Evolutionary conservation across 2,329 filamentous ascomycete species (phyloP), one percentile per base, ranked within the genome.

Genomic region (Furcasterigmium sp.): DNA sequence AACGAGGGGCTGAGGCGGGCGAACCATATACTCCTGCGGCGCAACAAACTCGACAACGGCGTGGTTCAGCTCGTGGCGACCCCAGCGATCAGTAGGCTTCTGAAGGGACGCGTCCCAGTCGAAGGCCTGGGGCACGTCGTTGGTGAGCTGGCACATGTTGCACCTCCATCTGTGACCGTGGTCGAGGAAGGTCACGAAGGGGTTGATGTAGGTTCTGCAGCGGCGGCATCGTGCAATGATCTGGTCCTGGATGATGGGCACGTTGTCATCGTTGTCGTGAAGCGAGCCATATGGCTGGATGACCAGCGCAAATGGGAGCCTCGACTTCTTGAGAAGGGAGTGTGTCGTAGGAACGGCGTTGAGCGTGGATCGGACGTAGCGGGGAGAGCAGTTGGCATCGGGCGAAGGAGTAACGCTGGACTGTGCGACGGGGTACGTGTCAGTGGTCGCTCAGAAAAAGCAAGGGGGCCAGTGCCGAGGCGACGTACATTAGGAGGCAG

Each of bases 111-210:
- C 84, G 66, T 98, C 93, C 93, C 93, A 98, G 63, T 98, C 93
- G 53, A 98, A 98, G 29, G 91, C 91, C 67, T 98, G 93, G n/a
- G 93, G 93, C 30, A 97, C 91, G 56, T 98, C 93, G 62, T 98
- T 98, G 54, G 91, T 96, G 51, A 98, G 75, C 65, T 95, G 97
- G 67, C 93, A 98, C 91, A 98, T 96, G 69, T 98, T 98, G 72
- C 93, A 98, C 59, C 91, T 85, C 93, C 93, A 98, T 60, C 93
- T 81, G 68, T 98, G 93, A 37, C 93, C 93, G 60, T 97, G 89
- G 57, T 98, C 93, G 48, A 98, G 72, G 70, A 98, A 98, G 37
- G 88, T 89, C 46, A 95, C 93, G 55, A 91, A 98, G 11, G 93
- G 91, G 63, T 97, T 97, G 73, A 97, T 97, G 64, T 97, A 97